Base-by-base conservation (phyloP, 2,329 filamentous ascomycete genomes). In the Penicillium sp. region DNA sequence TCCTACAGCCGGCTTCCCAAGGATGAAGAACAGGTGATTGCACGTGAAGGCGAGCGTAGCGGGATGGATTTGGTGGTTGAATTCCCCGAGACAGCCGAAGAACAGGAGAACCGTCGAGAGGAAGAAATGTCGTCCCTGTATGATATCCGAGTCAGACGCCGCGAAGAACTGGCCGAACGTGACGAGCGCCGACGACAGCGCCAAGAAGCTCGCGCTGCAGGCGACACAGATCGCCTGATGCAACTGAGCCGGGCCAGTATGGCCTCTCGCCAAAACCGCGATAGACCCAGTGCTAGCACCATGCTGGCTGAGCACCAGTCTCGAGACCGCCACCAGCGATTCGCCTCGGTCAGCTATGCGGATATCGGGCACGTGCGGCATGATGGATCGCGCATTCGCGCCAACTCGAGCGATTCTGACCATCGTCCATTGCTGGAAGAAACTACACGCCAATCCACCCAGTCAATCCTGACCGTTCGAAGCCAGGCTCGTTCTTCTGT, bases 91-190 rank as follows among this genome's bases (percentile, higher is more conserved):
- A 90, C 88, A 0, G 81, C 79, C 8, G 90, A 96, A 52, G 88
- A 91, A 54, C 85, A 95, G 62, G 91, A 96, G 69, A 74, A 76
- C 1, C 77, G 91, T 53, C 83, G 94, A 12, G 91, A 97, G 61
- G 84, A 90, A 26, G 90, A 97, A 71, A 97, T 97, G 94, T 89
- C 94, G 60, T 84, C 89, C 0, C 74, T 97, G 42, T 97, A 96
- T 71, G 91, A 96, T 71, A 93, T 97, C 58, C 87, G 94, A 12
- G 69, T 89, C 12, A 85, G 90, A 18, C 83, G 94, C 54, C 84
- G 92, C 52, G 80, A 83, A 56, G 88, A 95, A 69, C 80, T 87
- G 40, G 83, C 84, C 4, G 91, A 94, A 60, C 85, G 91, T 5
- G 90, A 95, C 63, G 86, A 88, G 61, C 79, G 89, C n/a, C 81